Percentiles rank a stretch among this genome's conserved stretches.
These are phyloP conservation scores for Leucosporidium creatinivorum DNA, from an alignment of 768 basidiomycete genomes.

Conservation along the genomic window DNA sequence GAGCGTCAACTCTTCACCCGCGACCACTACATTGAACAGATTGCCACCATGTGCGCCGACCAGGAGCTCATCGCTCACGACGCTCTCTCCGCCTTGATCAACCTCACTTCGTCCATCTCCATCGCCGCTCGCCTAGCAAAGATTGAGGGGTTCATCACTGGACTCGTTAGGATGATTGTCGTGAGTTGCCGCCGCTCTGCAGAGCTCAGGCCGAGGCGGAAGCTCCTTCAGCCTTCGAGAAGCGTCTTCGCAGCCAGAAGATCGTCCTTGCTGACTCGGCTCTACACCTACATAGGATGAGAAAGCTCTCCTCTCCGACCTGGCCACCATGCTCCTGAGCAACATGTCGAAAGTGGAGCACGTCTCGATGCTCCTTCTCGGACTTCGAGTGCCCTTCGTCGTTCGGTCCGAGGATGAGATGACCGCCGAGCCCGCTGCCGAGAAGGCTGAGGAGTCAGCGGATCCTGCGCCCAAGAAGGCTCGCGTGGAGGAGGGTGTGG, in stretches of 20 bases:
- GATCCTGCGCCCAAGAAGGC: neutral
- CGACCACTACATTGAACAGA: conserved; percentile 62
- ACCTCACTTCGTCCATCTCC: conserved; percentile 75
- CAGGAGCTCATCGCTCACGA: conserved; percentile 67
- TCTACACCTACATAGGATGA: conserved; percentile 56
- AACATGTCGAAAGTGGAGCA: conserved; percentile 73
- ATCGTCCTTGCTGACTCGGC: neutral
- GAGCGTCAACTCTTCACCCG: conserved; percentile 47
- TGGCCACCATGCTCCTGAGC: conserved; percentile 95
- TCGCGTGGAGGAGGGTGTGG: conserved; percentile 41
- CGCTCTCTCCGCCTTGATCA: conserved; percentile 87
- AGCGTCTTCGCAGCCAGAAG: neutral
- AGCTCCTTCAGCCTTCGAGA: neutral
- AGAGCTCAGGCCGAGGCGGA: neutral
- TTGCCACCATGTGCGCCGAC: conserved; percentile 82
- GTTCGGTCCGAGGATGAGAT: conserved; percentile 36
- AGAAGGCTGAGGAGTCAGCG: neutral
- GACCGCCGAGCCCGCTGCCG: neutral
- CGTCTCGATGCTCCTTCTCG: conserved; percentile 58
- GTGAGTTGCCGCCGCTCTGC: conserved; percentile 48
- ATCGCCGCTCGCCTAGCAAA: conserved; percentile 53
- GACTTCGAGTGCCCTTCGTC: conserved; percentile 57
- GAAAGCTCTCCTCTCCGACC: conserved; percentile 81
- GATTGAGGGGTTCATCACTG: conserved; percentile 66
- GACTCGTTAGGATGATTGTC: conserved; percentile 81